A percentile compares a stretch with the other conserved stretches of the same genome.
Conservation (phyloP, 192 early-diverging fungal genomes). For the Linnemannia elongata region DNA sequence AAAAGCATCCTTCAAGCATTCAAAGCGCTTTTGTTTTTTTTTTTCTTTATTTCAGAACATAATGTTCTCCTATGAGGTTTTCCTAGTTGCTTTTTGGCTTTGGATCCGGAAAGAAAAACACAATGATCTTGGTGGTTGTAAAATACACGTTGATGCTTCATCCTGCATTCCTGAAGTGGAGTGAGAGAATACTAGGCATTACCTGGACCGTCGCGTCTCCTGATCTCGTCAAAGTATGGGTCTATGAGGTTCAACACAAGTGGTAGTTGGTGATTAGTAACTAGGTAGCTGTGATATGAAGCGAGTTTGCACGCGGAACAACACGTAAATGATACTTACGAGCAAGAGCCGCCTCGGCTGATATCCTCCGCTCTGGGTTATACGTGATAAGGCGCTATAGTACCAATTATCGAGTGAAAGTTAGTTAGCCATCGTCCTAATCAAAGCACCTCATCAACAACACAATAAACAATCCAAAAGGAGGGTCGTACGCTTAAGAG, state of each 20-base stretch:
- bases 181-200: neutral
- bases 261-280: neutral
- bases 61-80: neutral
- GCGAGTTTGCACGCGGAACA: neutral
- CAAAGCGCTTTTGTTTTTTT: neutral
- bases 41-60: neutral
- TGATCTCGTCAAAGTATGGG: constrained; percentile 50
- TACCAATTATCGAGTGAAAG: neutral
- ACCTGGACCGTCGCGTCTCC: constrained; percentile 29
- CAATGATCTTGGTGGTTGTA: neutral
- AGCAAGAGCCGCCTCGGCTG: constrained; percentile 48
- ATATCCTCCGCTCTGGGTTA: constrained; percentile 55
- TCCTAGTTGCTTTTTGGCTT: neutral
- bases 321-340: constrained; percentile 27
- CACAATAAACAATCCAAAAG: neutral
- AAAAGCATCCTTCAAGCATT: too few relatives aligned
- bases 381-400: constrained; percentile 49
- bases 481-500: constrained; percentile 73
- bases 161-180: neutral
- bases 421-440: neutral
- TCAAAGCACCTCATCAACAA: neutral
- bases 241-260: constrained; percentile 11
- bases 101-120: neutral
- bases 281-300: neutral
- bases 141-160: neutral